phyloP scores from a whole-genome alignment of 441 rosid species.

The Adansonia grandidieri region DNA sequence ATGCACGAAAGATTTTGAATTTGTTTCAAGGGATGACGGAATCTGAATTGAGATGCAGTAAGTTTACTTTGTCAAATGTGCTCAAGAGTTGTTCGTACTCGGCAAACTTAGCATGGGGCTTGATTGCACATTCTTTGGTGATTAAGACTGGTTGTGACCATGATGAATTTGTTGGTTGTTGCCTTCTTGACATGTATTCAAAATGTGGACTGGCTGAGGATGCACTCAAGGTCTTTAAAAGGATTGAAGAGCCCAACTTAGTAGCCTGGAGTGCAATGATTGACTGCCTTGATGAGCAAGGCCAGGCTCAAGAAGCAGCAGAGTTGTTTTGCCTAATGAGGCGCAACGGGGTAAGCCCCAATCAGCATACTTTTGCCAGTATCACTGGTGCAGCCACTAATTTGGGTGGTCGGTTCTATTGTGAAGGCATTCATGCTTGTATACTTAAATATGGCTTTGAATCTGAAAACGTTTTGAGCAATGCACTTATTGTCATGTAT shows the following conservation, averaged over 20 bases:
- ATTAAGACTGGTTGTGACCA: constrained; percentile 40
- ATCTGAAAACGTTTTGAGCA: constrained; percentile 40
- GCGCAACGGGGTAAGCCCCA: constrained; percentile 42
- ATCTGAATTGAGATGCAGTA: constrained; percentile 35
- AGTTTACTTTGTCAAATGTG: constrained; percentile 42
- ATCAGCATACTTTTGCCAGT: constrained; percentile 39
- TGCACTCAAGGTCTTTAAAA: constrained; percentile 44
- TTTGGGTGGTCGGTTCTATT: constrained; percentile 34
- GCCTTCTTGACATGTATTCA: constrained; percentile 51
- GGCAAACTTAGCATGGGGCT: constrained; percentile 39
- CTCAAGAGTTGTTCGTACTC: constrained; percentile 42
- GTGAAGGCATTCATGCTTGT: constrained; percentile 47
- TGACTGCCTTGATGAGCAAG: constrained; percentile 45
- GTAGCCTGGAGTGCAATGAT: constrained; percentile 52
- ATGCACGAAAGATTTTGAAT: constrained; percentile 31
- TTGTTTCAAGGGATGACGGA: constrained; percentile 45
- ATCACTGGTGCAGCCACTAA: constrained; percentile 39
- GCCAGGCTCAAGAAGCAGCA: constrained; percentile 39
- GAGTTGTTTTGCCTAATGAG: constrained; percentile 44
- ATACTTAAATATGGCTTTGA: constrained; percentile 44
- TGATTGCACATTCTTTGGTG: constrained; percentile 44
- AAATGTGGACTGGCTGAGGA: constrained; percentile 45
- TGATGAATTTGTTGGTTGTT: constrained; percentile 44
- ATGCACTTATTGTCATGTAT: constrained; percentile 51
- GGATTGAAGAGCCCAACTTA: constrained; percentile 42